Evolutionary conservation across 2,329 filamentous ascomycete species (phyloP), one percentile per base, ranked within the genome.

Genomic region (Trichoderma guizhouense): DNA sequence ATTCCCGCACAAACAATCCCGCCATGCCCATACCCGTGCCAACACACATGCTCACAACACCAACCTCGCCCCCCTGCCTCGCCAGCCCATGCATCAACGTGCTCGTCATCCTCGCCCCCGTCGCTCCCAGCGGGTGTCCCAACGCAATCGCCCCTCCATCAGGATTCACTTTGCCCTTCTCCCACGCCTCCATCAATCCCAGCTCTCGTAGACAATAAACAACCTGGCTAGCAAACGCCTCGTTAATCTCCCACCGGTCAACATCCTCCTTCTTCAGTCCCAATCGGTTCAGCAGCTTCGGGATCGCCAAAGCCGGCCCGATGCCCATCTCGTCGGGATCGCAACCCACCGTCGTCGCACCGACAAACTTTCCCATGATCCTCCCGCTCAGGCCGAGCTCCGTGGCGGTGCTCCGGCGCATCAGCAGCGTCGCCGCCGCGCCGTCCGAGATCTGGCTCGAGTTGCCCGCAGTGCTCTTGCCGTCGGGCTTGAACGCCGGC

Each of bases 101-200:
- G 62, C 90, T 90, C 76, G 94, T 83, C 87, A 97, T 92, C 75
- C 95, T 86, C 34, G 92, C 93, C 39, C 93, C 94, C 6, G 95
- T 98, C 36, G 94, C 95, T 61, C 95, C 95, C 1, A 98, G 86
- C 7, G 95, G 95, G 81, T 98, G 95, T 1, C 95, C 95, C 28
- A 98, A 83, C n/a, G 95, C 95, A 81, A 98, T 97, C 3, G 95
- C 95, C 36, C 95, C 95, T 73, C 95, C 95, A 77, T 97, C 94
- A 0, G 94, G 94, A 82, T 98, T 98, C 21, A 98, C 92, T 82
- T 88, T 91, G 8, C 88, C 89, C 70, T 88, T 82, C 76, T 91
- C 87, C 83, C 85, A 90, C 75, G 78, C 88, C 77, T 83, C 79
- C 80, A 90, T 90, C 24, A 95, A 83, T 0, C 90, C 92, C 12